Conservation (phyloP, 371 early-diverging fungal species). For the Smittium mucronatum region DNA sequence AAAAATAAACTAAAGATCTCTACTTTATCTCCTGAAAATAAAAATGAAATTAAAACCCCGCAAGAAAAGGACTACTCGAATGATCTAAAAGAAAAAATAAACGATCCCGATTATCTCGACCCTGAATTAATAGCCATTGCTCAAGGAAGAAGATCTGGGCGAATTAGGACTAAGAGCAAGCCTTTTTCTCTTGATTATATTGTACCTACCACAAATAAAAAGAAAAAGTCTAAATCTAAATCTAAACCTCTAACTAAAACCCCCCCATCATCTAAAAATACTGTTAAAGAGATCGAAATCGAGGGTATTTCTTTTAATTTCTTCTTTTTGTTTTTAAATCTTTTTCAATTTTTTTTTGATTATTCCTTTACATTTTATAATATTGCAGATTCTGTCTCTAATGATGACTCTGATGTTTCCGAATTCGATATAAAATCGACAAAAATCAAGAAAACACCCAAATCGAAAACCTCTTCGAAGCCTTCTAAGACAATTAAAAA, state of each 20-base stretch:
- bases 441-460: neutral
- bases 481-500: neutral
- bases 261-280: neutral
- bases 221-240: neutral
- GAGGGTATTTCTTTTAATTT: neutral
- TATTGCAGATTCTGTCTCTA: neutral
- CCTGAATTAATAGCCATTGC: slow-evolving; percentile 4
- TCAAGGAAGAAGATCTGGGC: slow-evolving; percentile 4
- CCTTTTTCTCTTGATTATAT: neutral
- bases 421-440: neutral
- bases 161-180: neutral
- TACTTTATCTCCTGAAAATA: no score
- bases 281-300: neutral
- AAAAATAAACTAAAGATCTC: neutral
- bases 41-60: no score
- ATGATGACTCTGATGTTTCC: neutral
- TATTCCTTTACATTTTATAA: neutral
- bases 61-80: no score
- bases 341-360: neutral
- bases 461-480: no score
- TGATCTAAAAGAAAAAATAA: neutral
- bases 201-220: neutral
- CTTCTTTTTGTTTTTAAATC: neutral
- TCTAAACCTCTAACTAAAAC: neutral
- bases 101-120: neutral